These are phyloP conservation scores for Solanum pinnatisectum DNA, from an alignment of 257 asterid species.

Conservation along the genomic window DNA sequence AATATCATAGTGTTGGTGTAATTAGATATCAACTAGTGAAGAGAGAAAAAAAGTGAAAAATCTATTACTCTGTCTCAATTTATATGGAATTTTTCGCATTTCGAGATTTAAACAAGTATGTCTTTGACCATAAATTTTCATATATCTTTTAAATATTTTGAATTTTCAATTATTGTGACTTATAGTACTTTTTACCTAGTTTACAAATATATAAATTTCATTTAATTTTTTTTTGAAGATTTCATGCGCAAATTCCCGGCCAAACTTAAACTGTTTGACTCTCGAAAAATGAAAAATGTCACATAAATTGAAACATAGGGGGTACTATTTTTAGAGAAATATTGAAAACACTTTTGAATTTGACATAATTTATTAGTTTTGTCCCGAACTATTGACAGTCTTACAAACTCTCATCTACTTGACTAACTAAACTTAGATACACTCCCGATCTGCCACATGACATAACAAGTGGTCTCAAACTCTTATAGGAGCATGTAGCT, in stretches of 20 bases:
- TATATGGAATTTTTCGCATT: no score
- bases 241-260: no score
- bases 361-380: neutral
- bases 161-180: no score
- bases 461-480: neutral
- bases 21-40: neutral
- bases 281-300: no score
- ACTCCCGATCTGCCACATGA: neutral
- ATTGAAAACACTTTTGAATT: neutral
- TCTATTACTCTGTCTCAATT: neutral
- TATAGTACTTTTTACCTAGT: no score
- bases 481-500: neutral
- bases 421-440: neutral
- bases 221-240: no score
- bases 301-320: no score
- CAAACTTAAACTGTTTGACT: no score
- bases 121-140: no score
- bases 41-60: neutral
- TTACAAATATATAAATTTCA: no score
- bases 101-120: no score
- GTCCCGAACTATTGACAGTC: neutral
- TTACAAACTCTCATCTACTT: neutral
- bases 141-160: no score
- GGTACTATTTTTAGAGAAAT: neutral
- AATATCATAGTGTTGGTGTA: neutral